Conservation (phyloP, 805 yeast species). For the Nakazawaea peltata region DNA sequence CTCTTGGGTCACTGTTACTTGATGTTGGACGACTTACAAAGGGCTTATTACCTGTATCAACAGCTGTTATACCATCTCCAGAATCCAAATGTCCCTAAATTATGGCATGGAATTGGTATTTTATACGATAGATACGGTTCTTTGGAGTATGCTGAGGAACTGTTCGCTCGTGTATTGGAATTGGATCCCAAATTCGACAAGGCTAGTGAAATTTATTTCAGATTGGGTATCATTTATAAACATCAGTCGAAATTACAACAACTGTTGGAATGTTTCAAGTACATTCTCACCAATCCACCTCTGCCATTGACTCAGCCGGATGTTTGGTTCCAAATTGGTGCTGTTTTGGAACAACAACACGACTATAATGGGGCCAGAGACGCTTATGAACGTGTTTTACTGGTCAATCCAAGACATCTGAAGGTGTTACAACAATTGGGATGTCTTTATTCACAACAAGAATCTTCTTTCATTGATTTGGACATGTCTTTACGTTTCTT, state of each 20-base stretch:
- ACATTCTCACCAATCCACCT: constrained; percentile 86
- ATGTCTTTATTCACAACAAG: constrained; percentile 78
- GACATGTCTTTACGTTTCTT: constrained; percentile 76
- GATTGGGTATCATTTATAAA: constrained; percentile 93
- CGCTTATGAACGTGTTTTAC: constrained; percentile 88
- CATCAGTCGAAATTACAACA: constrained; percentile 83
- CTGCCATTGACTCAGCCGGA: constrained; percentile 94
- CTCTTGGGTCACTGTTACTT: constrained; percentile 91
- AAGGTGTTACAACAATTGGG: constrained; percentile 95
- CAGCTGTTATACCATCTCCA: constrained; percentile 87
- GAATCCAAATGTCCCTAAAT: constrained; percentile 90
- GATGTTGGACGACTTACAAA: constrained; percentile 92
- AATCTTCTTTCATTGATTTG: constrained; percentile 67
- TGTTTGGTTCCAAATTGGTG: constrained; percentile 98
- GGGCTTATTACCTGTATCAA: constrained; percentile 95
- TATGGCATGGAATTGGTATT: constrained; percentile 99
- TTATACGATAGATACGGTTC: constrained; percentile 94
- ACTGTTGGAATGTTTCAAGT: constrained; percentile 91
- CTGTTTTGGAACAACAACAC: constrained; percentile 88
- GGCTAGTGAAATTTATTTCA: constrained; percentile 91
- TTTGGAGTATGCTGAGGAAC: constrained; percentile 96
- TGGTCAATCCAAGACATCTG: constrained; percentile 88
- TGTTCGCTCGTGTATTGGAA: constrained; percentile 91
- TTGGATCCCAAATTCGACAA: constrained; percentile 95
- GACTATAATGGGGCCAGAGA: constrained; percentile 90